phyloP scores from a whole-genome alignment of 495 filamentous ascomycete genomes.

The Jackrogersella minutella region DNA sequence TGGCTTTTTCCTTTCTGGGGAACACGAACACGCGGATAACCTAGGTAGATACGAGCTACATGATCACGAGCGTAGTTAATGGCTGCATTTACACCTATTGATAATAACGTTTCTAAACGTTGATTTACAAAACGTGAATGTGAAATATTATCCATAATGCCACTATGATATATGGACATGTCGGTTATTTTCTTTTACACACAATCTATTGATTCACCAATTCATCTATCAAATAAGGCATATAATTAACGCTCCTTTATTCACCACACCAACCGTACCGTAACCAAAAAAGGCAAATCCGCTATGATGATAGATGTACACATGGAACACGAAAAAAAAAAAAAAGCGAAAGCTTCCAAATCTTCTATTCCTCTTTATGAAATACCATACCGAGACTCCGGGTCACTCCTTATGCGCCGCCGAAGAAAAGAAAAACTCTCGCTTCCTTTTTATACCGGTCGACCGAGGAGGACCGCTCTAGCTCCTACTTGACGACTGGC shows the following conservation, averaged over 20 bases:
- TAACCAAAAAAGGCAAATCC: neutral
- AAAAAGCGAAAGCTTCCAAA: neutral
- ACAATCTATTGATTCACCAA: too few species aligned
- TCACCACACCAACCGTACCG: neutral
- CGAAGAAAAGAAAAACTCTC: conserved; percentile 20
- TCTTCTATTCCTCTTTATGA: neutral
- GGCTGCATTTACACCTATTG: neutral
- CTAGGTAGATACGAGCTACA: neutral
- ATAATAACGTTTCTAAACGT: neutral
- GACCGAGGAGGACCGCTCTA: conserved; percentile 19
- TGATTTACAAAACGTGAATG: neutral
- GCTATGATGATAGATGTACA: conserved; percentile 16
- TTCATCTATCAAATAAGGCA: neutral
- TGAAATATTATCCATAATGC: too few species aligned
- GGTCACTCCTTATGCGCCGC: neutral
- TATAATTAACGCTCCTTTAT: neutral
- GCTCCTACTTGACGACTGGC: conserved; percentile 28
- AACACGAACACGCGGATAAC: neutral
- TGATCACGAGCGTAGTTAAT: neutral
- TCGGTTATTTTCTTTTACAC: too few species aligned
- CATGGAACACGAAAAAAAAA: neutral
- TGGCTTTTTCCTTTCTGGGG: too few species aligned
- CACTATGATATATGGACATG: too few species aligned
- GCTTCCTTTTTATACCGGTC: conserved; percentile 11
- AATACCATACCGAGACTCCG: conserved; percentile 4